Evolutionary conservation across 2,329 filamentous ascomycete genomes (phyloP), one percentile per base, ranked within the genome.

Genomic region (Grosmannia penicillata): DNA sequence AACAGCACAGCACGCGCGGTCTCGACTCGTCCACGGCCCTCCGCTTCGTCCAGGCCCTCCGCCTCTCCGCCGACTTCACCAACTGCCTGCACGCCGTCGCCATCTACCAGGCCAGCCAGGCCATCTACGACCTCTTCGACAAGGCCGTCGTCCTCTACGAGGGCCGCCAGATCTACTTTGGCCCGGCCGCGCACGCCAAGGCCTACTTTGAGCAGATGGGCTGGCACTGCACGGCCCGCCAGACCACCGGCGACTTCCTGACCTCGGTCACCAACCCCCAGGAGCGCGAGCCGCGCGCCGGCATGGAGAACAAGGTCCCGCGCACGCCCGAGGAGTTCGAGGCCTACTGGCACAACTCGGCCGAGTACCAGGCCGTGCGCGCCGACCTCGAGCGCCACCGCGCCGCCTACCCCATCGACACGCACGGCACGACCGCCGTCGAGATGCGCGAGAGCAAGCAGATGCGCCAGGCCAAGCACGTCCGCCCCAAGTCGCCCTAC

Each of bases 241-340:
- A 78, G 50, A 87, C 81, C 0, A 85, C 81, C 0, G 74, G 80
- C 2, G 82, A 87, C 52, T 87, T 86, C 57, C 57, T 87, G 30
- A 86, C 82, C 1, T 77, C 79, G 0, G 66, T 84, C 10, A 42
- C 40, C 9, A 42, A 42, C 31, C 36, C 36, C n/a, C 23, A 38
- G 17, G 39, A 41, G 22, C 35, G 39, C 2, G 45, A 70, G 23
- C 58, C 73, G 17, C 66, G 68, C 25, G 53, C 61, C 3, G 73
- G 70, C 19, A 76, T 67, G 47, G 65, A 75, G 53, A 63, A 59
- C 49, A 66, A 57, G 49, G 69, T 63, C 3, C 72, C 72, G 4
- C 65, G 71, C 38, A 75, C 72, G 1, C 67, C 73, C 6, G 70
- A 75, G 43, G 72, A 77, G 49, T 77, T 77, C 43, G 71, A 71